Evolutionary conservation across 495 filamentous ascomycete genomes (phyloP), one percentile per base, ranked within the genome.

Genomic region (Aspergillus nidulans): DNA sequence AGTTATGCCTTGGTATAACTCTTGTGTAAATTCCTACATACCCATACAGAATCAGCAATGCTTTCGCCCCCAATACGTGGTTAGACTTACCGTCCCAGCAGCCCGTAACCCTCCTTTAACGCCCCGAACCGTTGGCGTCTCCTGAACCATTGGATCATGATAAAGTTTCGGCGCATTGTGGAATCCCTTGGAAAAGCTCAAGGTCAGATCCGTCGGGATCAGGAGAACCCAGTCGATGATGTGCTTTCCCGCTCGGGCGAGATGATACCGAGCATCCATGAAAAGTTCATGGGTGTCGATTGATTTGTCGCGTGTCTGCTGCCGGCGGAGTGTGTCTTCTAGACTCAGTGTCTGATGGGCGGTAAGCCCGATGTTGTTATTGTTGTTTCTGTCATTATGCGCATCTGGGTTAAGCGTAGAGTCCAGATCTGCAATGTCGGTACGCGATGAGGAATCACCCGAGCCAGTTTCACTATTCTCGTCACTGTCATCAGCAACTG

Each of bases 121-220:
- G 51, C 82, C 83, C 0, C 85, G 88, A 0, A 96, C 86, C 53
- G 85, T 89, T 42, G 88, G 84, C 0, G 75, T 71, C 13, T 81
- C 79, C 13, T 83, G 78, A 3, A 95, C 85, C 42, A 80, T 90
- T 6, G 84, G 79, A 58, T 91, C 89, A 39, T 89, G 84, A 55
- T 92, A 94, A 1, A 95, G 67, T 51, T 81, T 86, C 0, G 90
- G 89, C 1, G 83, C 84, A 62, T 95, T 95, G 66, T 95, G 88
- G 58, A 95, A 95, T 8, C 91, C 91, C 67, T 85, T 88, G 0
- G 91, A 84, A 3, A 95, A 63, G 13, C 83, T 85, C 38, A 95
- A 72, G 12, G 88, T 85, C 53, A 94, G 82, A 57, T 95, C 90
- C 72, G 91, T 85, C 0, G 90, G 90, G 0, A 86, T 84, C 68